Conservation (phyloP, 495 filamentous ascomycete genomes). For the Neurospora sp. region DNA sequence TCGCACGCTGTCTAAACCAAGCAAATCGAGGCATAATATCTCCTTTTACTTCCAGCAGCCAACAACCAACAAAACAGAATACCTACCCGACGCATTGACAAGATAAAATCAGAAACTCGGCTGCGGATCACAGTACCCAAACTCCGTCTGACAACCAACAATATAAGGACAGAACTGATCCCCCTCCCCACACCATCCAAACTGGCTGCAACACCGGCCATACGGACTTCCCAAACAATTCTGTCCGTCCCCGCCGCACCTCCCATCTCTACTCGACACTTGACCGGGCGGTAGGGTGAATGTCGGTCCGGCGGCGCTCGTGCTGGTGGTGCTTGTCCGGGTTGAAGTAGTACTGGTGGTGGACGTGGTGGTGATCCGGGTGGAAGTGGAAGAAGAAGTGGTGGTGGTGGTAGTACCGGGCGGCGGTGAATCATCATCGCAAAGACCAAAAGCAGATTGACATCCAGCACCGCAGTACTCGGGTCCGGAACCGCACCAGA, state of each 20-base stretch:
- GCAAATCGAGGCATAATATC: no score
- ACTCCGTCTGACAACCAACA: slow-evolving; percentile 21
- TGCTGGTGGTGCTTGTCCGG: background rate
- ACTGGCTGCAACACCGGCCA: slow-evolving; percentile 26
- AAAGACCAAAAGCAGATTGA: no score
- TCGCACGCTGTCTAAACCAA: background rate
- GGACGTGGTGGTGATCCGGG: background rate
- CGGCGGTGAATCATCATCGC: slow-evolving; percentile 2
- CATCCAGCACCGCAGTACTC: no score
- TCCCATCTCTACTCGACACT: slow-evolving; percentile 16
- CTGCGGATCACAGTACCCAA: slow-evolving; percentile 21
- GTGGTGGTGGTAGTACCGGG: slow-evolving; percentile 7
- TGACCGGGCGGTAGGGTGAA: slow-evolving; percentile 12
- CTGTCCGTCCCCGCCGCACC: slow-evolving; percentile 15
- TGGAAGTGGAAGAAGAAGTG: no score
- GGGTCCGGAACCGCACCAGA: no score
- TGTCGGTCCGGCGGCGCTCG: slow-evolving; percentile 3
- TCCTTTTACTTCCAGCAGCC: background rate
- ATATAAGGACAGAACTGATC: slow-evolving; percentile 35
- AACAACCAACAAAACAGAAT: background rate
- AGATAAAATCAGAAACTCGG: background rate
- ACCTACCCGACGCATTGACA: no score
- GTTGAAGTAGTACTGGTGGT: no score
- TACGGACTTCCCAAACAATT: slow-evolving; percentile 17
- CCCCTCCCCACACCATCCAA: slow-evolving; percentile 32